phyloP scores from a whole-genome alignment of 257 asterid species.

The Forsythia viridissima region DNA sequence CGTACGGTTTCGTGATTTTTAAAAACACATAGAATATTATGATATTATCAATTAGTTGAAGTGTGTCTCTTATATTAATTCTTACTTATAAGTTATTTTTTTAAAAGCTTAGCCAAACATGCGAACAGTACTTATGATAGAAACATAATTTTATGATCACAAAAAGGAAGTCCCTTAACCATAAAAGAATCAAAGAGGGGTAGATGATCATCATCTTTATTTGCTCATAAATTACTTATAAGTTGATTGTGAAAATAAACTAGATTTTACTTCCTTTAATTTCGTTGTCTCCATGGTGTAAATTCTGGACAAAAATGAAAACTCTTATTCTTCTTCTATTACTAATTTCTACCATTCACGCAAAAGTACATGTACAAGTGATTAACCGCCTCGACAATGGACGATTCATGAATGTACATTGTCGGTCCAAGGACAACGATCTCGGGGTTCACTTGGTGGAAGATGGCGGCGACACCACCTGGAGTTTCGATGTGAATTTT shows the following conservation, averaged over 20 bases:
- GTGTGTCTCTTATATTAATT: too few species aligned
- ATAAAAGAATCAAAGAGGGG: constrained; percentile 14
- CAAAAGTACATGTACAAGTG: constrained; percentile 33
- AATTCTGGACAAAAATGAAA: constrained; percentile 13
- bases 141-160: neutral
- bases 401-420: constrained; percentile 34
- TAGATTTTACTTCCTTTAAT: neutral
- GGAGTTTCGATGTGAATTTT: constrained; percentile 38
- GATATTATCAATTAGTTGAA: too few species aligned
- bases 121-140: too few species aligned
- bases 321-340: neutral
- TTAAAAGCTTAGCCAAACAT: too few species aligned
- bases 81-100: too few species aligned
- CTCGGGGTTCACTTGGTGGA: constrained; percentile 34
- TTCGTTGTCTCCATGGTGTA: neutral
- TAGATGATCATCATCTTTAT: constrained; percentile 28
- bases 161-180: neutral
- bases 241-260: neutral
- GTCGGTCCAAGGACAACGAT: constrained; percentile 46
- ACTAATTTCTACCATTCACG: neutral
- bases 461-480: constrained; percentile 12
- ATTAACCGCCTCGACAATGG: constrained; percentile 29
- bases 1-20: too few species aligned
- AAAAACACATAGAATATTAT: too few species aligned
- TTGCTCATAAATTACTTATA: neutral